Percentiles rank a stretch among this genome's conserved stretches.
Conservation (phyloP, 139 green algal species). For the Coccomyxa sp. region DNA sequence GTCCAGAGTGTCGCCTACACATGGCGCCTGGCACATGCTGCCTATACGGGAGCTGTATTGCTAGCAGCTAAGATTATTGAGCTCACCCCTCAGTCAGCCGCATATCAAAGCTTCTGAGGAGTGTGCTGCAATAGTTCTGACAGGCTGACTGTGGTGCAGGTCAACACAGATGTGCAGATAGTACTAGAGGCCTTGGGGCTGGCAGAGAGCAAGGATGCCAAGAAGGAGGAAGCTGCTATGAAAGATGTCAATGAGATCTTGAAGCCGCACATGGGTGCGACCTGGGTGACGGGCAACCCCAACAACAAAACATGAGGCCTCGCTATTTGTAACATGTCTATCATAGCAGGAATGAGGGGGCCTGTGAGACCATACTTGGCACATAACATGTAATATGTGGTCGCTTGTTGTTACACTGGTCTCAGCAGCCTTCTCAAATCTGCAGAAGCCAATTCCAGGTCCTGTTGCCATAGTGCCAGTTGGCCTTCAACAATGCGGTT, state of each 20-base stretch:
- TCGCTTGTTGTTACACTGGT: no score
- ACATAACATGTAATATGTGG: no score
- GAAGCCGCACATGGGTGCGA: conserved; percentile 18
- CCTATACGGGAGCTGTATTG: not conserved
- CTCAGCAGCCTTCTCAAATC: no score
- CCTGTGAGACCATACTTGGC: no score
- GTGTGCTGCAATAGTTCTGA: not conserved
- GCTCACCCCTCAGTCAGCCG: not conserved
- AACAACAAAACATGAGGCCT: conserved; percentile 3
- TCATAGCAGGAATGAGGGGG: no score
- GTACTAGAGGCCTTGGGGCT: conserved; percentile 4
- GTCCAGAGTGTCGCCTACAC: not conserved
- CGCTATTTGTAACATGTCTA: no score
- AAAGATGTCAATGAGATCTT: conserved; percentile 20
- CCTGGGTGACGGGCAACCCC: conserved; percentile 8
- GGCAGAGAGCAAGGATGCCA: not conserved
- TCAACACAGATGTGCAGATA: not conserved
- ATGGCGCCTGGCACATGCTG: not conserved
- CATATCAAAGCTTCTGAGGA: not conserved
- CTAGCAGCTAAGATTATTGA: not conserved
- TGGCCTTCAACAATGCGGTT: no score
- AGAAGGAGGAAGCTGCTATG: conserved; percentile 10
- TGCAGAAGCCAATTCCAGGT: no score
- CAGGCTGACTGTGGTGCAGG: not conserved
- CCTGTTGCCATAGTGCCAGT: no score